Evolutionary conservation across 2,329 filamentous ascomycete species (phyloP).

Genomic region (Sordariomycetes sp.): DNA sequence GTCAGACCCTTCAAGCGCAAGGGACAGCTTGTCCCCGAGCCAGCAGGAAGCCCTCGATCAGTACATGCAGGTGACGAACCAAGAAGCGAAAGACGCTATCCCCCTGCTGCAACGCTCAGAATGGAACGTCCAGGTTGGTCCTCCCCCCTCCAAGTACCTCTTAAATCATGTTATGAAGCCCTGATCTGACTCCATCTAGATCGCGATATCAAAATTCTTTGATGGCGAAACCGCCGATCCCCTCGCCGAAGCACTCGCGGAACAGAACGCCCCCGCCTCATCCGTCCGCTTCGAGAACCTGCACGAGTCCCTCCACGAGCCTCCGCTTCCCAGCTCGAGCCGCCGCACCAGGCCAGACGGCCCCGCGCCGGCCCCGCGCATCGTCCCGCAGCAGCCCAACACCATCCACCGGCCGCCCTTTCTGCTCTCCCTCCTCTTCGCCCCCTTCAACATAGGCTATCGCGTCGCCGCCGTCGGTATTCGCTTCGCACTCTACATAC

Average conservation of each 20-base stretch:
- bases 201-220: slow-evolving; percentile 94
- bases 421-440: slow-evolving; percentile 53
- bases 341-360: slow-evolving; percentile 8
- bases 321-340: slow-evolving; percentile 12
- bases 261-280: slow-evolving; percentile 47
- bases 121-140: slow-evolving; percentile 80
- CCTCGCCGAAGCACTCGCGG: slow-evolving; percentile 60
- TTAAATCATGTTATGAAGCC: neutral
- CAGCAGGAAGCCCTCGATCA: slow-evolving; percentile 82
- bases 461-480: slow-evolving; percentile 55
- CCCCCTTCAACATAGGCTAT: slow-evolving; percentile 70
- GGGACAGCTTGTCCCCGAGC: slow-evolving; percentile 41
- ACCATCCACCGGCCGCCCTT: slow-evolving; percentile 59
- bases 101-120: slow-evolving; percentile 72
- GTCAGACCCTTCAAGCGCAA: slow-evolving; percentile 23
- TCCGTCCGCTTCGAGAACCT: slow-evolving; percentile 62
- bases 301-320: slow-evolving; percentile 39
- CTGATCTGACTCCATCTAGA: slow-evolving; percentile 33
- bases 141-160: neutral
- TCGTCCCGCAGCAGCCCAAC: slow-evolving; percentile 61
- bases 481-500: slow-evolving; percentile 61
- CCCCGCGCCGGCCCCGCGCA: slow-evolving; percentile 63
- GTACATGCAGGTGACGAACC: slow-evolving; percentile 77
- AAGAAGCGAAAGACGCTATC: slow-evolving; percentile 63
- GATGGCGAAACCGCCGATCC: slow-evolving; percentile 84